Base-by-base conservation (phyloP, 2,329 filamentous ascomycete genomes). In the Didymosphaeria variabile region DNA sequence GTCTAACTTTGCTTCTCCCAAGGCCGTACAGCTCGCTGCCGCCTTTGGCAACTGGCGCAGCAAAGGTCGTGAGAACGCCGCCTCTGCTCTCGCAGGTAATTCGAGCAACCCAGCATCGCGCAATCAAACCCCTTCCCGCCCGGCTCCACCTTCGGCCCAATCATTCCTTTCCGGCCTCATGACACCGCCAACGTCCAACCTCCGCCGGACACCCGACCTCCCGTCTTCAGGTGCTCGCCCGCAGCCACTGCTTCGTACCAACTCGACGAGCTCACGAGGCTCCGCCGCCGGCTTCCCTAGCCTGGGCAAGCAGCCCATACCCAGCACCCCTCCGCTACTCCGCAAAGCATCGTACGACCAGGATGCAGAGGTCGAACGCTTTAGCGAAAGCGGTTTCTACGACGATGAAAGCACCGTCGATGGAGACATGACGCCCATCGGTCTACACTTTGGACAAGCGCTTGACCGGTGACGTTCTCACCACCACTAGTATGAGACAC, bases 41-140 rank as follows among this genome's bases (percentile, higher is more conserved):
- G 94, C 93, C n/a, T 97, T 94, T 88, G 94, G 93, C 50, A 97
- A 90, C 78, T 97, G 94, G 94, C 90, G 94, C 55, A 94, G 94
- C 56, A 94, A 91, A 75, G 87, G 86, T 26, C 79, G 81, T 63
- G 79, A 81, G 45, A 79, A 77, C 60, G 78, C 77, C 23, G 71
- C 88, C 46, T 82, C 87, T 55, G 79, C 83, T 13, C 72, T 78
- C n/a, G 72, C 70, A 50, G 70, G 71, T 10, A 65, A 55, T 13
- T 68, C 80, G 76, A 60, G 61, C 62, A 68, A 63, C 59, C 58
- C 46, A 49, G 53, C 58, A n/a, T 72, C 71, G 12, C 72, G 73
- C 47, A 73, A 64, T 54, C 73, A 76, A 42, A 76, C 76, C 1
- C 76, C 76, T 1, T 76, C 73, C 9, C 74, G 76, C 38, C 51